phyloP scores from a whole-genome alignment of 495 filamentous ascomycete genomes.

The Xylaria bambusicola region DNA sequence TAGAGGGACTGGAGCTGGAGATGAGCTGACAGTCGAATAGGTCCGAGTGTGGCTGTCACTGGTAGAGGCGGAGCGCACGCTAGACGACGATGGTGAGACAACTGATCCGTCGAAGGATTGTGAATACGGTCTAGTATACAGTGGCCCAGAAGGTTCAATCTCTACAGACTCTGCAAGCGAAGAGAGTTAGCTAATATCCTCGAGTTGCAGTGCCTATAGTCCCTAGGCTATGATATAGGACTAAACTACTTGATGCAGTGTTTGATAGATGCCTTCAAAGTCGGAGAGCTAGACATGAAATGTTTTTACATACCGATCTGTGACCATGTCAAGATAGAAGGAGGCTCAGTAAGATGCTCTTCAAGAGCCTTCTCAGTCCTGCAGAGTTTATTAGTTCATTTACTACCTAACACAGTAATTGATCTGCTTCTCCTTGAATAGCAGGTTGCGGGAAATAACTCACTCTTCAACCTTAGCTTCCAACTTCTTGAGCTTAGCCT shows the following conservation, averaged over 20 bases:
- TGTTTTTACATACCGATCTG: slow-evolving; percentile 17
- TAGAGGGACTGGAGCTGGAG: no score
- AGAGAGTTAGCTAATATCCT: neutral
- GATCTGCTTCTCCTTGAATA: neutral
- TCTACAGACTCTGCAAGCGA: slow-evolving; percentile 14
- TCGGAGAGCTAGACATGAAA: neutral
- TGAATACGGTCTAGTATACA: neutral
- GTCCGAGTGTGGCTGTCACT: slow-evolving; percentile 6
- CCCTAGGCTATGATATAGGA: no score
- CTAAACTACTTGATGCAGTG: neutral
- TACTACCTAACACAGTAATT: neutral
- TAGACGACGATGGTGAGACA: slow-evolving; percentile 17
- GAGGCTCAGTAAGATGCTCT: slow-evolving; percentile 12
- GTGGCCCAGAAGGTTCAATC: slow-evolving; percentile 15
- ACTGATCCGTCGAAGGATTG: slow-evolving; percentile 5
- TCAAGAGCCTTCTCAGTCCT: slow-evolving; percentile 15
- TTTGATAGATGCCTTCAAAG: neutral
- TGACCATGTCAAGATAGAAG: slow-evolving; percentile 17
- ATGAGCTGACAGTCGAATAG: slow-evolving; percentile 18
- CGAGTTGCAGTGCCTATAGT: neutral
- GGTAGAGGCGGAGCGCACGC: slow-evolving; percentile 7
- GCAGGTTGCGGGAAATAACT: neutral
- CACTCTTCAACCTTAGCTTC: slow-evolving; percentile 18
- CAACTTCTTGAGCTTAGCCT: slow-evolving; percentile 20
- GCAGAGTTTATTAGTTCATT: neutral